phyloP scores from a whole-genome alignment of 2,329 filamentous ascomycete species.

The Hypoxylon rubiginosum region DNA sequence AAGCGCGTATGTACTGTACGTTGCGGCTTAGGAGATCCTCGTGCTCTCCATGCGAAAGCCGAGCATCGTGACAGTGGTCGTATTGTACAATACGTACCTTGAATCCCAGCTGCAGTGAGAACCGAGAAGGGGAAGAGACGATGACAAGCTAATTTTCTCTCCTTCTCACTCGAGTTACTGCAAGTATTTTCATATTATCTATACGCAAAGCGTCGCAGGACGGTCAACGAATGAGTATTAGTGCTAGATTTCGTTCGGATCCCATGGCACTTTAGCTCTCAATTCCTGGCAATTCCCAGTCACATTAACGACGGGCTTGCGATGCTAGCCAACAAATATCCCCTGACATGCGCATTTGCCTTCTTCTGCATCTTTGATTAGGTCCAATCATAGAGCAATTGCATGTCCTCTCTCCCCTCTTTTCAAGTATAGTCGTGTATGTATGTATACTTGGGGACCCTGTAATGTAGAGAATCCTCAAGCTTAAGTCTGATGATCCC shows the following conservation, averaged over 20 bases:
- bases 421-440: slow-evolving; percentile 10
- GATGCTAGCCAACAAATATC: slow-evolving; percentile 20
- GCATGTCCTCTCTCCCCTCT: slow-evolving; percentile 14
- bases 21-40: slow-evolving; percentile 26
- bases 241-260: slow-evolving; percentile 12
- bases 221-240: slow-evolving; percentile 33
- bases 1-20: slow-evolving; percentile 14
- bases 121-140: slow-evolving; percentile 11
- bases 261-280: slow-evolving; percentile 10
- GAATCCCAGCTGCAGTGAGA: background rate
- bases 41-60: slow-evolving; percentile 13
- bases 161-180: background rate
- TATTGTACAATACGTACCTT: background rate
- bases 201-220: slow-evolving; percentile 4
- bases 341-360: slow-evolving; percentile 14
- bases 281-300: background rate
- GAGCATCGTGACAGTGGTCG: slow-evolving; percentile 6
- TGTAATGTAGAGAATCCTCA: slow-evolving; percentile 4
- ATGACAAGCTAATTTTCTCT: background rate
- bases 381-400: slow-evolving; percentile 15
- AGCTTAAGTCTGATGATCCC: slow-evolving; percentile 9
- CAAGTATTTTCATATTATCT: background rate
- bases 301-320: background rate
- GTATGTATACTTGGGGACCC: slow-evolving; percentile 9
- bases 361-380: slow-evolving; percentile 9